phyloP scores from a whole-genome alignment of 176 grass and related monocot genomes.

The Secale cereale region DNA sequence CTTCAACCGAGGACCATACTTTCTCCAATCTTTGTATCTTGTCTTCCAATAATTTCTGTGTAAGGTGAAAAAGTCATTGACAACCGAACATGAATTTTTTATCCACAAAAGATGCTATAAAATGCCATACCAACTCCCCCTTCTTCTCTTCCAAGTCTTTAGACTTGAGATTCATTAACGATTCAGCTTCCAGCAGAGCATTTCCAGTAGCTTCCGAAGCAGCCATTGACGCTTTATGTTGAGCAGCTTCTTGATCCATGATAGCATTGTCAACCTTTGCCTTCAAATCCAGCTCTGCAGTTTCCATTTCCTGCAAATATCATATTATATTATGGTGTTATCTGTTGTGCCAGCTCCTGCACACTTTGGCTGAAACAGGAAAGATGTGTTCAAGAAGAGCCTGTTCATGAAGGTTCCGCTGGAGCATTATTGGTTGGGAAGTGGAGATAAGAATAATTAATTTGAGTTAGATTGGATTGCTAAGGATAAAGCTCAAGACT shows the following conservation, averaged over 20 bases:
- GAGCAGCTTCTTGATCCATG: conserved; percentile 45
- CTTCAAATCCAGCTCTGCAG: conserved; percentile 52
- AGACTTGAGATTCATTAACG: conserved; percentile 48
- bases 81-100: not conserved
- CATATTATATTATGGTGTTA: not conserved
- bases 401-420: not conserved
- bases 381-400: not conserved
- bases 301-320: conserved; percentile 59
- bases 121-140: conserved; percentile 51
- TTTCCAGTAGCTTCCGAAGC: conserved; percentile 43
- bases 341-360: not conserved
- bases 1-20: conserved; percentile 66
- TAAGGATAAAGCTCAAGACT: not conserved
- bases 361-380: not conserved
- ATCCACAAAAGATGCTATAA: conserved; percentile 11
- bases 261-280: conserved; percentile 55
- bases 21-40: conserved; percentile 65
- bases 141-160: conserved; percentile 82
- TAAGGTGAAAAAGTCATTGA: conserved; percentile 2
- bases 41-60: conserved; percentile 59
- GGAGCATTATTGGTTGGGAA: not conserved
- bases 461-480: not conserved
- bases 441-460: not conserved
- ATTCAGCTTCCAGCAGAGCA: conserved; percentile 47
- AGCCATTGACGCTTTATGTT: conserved; percentile 39